Evolutionary conservation across 345 rosid genomes (phyloP).

Genomic region (Brassica cretica): DNA sequence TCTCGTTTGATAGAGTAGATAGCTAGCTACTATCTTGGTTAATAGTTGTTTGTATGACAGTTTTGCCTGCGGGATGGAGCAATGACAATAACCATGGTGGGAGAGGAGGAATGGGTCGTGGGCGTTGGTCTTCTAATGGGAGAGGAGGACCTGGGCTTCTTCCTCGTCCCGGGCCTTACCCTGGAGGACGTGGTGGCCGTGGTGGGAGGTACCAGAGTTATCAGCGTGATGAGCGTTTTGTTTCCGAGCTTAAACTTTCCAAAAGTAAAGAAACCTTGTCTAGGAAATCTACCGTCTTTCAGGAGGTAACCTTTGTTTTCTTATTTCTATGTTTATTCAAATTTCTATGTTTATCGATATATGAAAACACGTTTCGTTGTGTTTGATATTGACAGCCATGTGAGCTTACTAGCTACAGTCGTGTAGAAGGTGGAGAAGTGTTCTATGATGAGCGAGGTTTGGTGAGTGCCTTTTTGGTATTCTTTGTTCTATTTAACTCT

Average conservation of each 20-base stretch:
- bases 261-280: slow-evolving; percentile 90
- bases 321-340: no score
- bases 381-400: slow-evolving; percentile 61
- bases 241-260: slow-evolving; percentile 80
- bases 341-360: no score
- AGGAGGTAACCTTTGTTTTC: slow-evolving; percentile 57
- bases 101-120: slow-evolving; percentile 69
- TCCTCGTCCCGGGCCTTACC: slow-evolving; percentile 85
- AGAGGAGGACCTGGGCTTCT: slow-evolving; percentile 92
- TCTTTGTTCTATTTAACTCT: not conserved
- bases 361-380: not conserved
- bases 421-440: slow-evolving; percentile 80
- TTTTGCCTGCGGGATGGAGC: slow-evolving; percentile 63
- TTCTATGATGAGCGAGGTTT: slow-evolving; percentile 73
- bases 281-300: slow-evolving; percentile 74
- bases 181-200: slow-evolving; percentile 67
- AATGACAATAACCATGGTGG: slow-evolving; percentile 58
- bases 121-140: slow-evolving; percentile 66
- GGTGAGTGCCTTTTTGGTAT: slow-evolving; percentile 53
- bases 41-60: slow-evolving; percentile 40
- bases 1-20: not conserved
- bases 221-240: slow-evolving; percentile 86
- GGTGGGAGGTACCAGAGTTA: slow-evolving; percentile 61
- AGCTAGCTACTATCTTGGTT: not conserved
- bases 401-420: slow-evolving; percentile 89